Evolutionary conservation across 768 basidiomycete genomes (phyloP).

Genomic region (Mycena sanguinolenta): DNA sequence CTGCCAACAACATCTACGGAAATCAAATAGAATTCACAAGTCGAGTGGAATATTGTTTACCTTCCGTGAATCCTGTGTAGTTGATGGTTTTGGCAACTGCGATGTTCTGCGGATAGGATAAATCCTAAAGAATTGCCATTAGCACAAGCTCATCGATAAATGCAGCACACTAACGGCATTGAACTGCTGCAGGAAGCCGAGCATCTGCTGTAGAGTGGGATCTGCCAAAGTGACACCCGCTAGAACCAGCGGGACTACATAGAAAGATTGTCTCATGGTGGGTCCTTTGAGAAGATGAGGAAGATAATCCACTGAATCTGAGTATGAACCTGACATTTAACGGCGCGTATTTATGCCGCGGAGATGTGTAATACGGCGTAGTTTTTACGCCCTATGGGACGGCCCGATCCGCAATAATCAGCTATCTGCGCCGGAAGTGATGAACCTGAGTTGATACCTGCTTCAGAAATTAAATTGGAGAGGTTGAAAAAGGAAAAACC

Average conservation of each 20-base stretch:
- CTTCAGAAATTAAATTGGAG: too few relatives aligned
- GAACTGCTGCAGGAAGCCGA: conserved; percentile 7
- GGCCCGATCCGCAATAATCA: too few relatives aligned
- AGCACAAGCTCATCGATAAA: not conserved
- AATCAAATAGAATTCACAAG: not conserved
- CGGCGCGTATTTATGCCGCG: too few relatives aligned
- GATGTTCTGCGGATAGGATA: conserved; percentile 15
- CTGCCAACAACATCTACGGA: conserved; percentile 13
- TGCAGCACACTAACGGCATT: not conserved
- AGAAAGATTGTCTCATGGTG: not conserved
- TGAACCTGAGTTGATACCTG: too few relatives aligned
- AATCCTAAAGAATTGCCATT: not conserved
- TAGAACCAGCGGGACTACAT: not conserved
- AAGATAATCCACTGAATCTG: too few relatives aligned
- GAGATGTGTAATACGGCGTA: too few relatives aligned
- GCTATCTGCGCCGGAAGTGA: too few relatives aligned
- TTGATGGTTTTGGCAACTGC: conserved; percentile 12
- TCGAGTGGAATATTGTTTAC: not conserved
- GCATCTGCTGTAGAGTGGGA: conserved; percentile 11
- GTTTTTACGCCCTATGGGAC: too few relatives aligned
- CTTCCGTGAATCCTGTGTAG: conserved; percentile 14
- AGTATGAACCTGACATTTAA: too few relatives aligned
- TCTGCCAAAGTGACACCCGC: not conserved
- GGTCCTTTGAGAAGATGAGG: too few relatives aligned
- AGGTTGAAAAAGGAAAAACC: too few relatives aligned